Evolutionary conservation across 768 basidiomycete genomes (phyloP), one percentile per base, ranked within the genome.

Genomic region (Lactarius evosmus): DNA sequence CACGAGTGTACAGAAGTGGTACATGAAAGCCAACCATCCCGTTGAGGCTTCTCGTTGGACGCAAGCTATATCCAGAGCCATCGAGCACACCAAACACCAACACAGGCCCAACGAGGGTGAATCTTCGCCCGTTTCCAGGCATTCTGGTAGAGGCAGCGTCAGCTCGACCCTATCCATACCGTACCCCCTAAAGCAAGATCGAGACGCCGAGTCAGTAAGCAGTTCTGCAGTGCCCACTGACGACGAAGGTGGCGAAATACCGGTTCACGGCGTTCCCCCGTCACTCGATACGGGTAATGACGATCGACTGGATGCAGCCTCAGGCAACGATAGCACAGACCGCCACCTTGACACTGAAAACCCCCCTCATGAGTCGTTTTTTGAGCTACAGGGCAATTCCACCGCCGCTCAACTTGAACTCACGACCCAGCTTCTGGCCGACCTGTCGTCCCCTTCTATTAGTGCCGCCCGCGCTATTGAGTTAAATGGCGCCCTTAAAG

Each of bases 11-110:
- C 86, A 89, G 70, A 91, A 86, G 73, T 92, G 91, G 91, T 88
- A 88, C 72, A 79, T 94, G 74, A 88, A 87, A 61, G 89, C 89
- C 0, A 90, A 86, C 66, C 93, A 97, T 69, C 92, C 89, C 0
- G 91, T 91, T 6, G 95, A 98, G 74, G 92, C 92, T 5, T 81
- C 88, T 4, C 82, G 95, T 12, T 98, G 95, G 95, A 84, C 85
- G 2, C 85, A 88, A 62, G 89, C 88, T 0, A 82, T 98, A 53
- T 75, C 76, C 19, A 83, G 82, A 71, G 87, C 85, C 66, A 87
- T 94, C 63, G 90, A 93, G 34, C 88, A 85, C 80, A 82, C 80
- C 54, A 81, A 80, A 61, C 77, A 78, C n/a, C 78, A 81, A 38
- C 61, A 66, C 22, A 70, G 56, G 25, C 40, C 44, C 0, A 75